These are phyloP conservation scores for Botryotinia globosa DNA, from an alignment of 2,329 filamentous ascomycete species.

Conservation along the genomic window DNA sequence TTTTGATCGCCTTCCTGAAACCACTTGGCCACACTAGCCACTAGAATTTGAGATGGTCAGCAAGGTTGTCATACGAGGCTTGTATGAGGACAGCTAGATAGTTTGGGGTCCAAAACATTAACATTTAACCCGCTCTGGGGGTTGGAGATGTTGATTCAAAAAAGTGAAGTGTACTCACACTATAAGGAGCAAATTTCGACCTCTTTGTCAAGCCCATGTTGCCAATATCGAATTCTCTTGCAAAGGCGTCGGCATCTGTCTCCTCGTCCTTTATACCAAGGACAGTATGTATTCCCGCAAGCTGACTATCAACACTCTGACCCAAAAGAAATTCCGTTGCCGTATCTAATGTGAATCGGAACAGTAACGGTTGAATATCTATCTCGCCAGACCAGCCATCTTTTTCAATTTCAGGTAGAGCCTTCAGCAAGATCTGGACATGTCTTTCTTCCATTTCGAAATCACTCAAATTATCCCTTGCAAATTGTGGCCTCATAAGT, in stretches of 20 bases:
- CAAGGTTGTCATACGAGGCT: not conserved
- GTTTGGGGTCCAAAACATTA: not conserved
- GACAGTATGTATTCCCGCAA: not conserved
- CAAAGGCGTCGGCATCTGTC: constrained; percentile 9
- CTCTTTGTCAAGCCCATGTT: constrained; percentile 34
- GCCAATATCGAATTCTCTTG: constrained; percentile 47
- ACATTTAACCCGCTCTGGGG: too few relatives aligned
- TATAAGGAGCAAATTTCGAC: not conserved
- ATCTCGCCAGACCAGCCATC: constrained; percentile 45
- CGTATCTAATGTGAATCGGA: constrained; percentile 57
- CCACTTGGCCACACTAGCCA: constrained; percentile 38
- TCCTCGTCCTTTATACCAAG: constrained; percentile 14
- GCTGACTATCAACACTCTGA: constrained; percentile 47
- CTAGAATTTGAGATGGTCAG: constrained; percentile 26
- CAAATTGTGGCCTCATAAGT: constrained; percentile 55
- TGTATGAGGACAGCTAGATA: not conserved
- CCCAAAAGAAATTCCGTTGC: constrained; percentile 53
- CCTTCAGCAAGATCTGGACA: constrained; percentile 55
- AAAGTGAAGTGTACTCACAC: not conserved
- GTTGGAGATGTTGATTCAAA: not conserved
- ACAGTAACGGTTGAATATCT: constrained; percentile 62
- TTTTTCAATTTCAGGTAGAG: constrained; percentile 56
- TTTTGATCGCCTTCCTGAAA: constrained; percentile 31
- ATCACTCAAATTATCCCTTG: constrained; percentile 59
- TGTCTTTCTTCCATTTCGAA: constrained; percentile 69